A percentile compares a stretch with the other conserved stretches of the same genome.
phyloP scores from a whole-genome alignment of 176 grass and related monocot species.

The Oryza coarctata region DNA sequence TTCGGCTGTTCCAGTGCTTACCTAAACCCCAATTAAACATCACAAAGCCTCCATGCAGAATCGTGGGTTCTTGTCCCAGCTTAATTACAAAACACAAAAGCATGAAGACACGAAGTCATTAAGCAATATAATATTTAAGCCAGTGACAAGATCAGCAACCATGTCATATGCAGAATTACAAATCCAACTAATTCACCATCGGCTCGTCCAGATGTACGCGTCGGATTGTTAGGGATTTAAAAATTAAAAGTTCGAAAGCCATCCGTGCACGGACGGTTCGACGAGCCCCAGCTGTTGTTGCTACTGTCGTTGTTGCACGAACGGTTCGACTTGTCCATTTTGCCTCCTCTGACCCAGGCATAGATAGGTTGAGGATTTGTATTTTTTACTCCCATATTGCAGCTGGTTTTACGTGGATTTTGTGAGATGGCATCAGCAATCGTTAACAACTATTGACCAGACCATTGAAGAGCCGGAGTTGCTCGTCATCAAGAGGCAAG shows the following conservation, averaged over 20 bases:
- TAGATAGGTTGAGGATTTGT: not conserved
- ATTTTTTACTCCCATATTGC: not conserved
- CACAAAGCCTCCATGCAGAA: not conserved
- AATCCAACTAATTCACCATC: not conserved
- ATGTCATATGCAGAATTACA: not conserved
- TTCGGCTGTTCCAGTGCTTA: not conserved
- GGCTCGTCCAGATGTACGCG: not conserved
- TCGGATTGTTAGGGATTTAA: not conserved
- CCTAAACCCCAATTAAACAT: not conserved
- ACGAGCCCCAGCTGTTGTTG: not conserved
- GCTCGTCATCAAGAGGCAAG: not conserved
- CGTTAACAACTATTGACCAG: not conserved
- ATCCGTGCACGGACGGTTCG: not conserved
- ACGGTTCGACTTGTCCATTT: not conserved
- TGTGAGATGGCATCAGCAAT: not conserved
- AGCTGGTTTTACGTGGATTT: not conserved
- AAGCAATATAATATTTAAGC: not conserved
- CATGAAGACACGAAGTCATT: not conserved
- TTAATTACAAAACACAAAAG: not conserved
- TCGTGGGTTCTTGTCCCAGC: not conserved
- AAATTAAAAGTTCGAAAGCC: not conserved
- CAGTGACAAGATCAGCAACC: not conserved
- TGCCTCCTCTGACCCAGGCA: slow-evolving; percentile 16
- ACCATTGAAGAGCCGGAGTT: not conserved
- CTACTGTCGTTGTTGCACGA: not conserved